Evolutionary conservation across 495 filamentous ascomycete species (phyloP).

Genomic region (Penicillium coffeae): DNA sequence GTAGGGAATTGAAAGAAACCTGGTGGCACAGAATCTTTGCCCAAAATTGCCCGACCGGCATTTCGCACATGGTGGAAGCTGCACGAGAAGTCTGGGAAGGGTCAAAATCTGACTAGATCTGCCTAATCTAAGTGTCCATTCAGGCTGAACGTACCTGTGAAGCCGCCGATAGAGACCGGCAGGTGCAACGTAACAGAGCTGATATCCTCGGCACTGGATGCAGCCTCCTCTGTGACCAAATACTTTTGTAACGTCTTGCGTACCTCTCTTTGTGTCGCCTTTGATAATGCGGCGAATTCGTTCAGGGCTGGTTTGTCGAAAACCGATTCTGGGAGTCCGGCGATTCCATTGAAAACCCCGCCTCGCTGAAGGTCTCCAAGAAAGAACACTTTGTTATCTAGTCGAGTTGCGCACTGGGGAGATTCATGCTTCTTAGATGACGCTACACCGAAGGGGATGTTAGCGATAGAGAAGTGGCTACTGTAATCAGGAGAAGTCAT

Average conservation of each 20-base stretch:
- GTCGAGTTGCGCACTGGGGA: conserved; percentile 35
- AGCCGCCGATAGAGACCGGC: conserved; percentile 75
- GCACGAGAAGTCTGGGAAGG: conserved; percentile 67
- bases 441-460: conserved; percentile 84
- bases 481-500: conserved; percentile 25
- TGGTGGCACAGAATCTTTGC: conserved; percentile 31
- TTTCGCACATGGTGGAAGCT: conserved; percentile 34
- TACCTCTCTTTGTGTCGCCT: conserved; percentile 58
- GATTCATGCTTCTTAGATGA: conserved; percentile 47
- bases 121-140: not conserved
- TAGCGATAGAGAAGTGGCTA: conserved; percentile 53
- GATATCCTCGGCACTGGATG: conserved; percentile 48
- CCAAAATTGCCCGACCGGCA: conserved; percentile 27
- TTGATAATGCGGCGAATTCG: conserved; percentile 66
- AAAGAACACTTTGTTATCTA: conserved; percentile 28
- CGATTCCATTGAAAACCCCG: conserved; percentile 14
- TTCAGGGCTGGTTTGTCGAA: conserved; percentile 60
- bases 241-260: conserved; percentile 34
- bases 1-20: conserved; percentile 34
- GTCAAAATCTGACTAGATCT: not conserved
- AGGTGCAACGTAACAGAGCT: conserved; percentile 62
- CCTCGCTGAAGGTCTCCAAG: conserved; percentile 53
- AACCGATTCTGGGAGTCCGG: conserved; percentile 12
- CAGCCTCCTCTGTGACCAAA: conserved; percentile 44
- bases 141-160: conserved; percentile 44